Conservation (phyloP, 768 basidiomycete species). For the Boletus bicolor region DNA sequence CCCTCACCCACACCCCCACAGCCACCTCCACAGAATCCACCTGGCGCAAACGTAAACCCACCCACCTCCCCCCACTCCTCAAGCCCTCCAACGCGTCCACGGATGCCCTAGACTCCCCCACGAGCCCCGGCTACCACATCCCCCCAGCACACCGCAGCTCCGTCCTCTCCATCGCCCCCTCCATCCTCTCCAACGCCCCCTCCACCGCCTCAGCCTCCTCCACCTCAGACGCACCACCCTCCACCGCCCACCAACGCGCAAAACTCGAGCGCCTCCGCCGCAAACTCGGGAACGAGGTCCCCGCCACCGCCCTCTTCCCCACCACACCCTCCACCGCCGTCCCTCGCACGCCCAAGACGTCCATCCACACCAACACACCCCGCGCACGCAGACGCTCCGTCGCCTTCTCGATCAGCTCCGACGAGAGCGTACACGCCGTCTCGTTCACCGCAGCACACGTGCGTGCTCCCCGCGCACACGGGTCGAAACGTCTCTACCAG, state of each 20-base stretch:
- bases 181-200: conserved; percentile 16
- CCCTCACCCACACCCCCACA: not conserved
- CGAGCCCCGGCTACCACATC: conserved; percentile 1
- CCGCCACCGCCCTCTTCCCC: conserved; percentile 59
- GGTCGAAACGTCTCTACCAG: conserved; percentile 13
- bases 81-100: conserved; percentile 7
- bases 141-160: conserved; percentile 13
- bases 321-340: conserved; percentile 9
- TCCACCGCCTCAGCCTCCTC: conserved; percentile 25
- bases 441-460: conserved; percentile 18
- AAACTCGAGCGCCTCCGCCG: conserved; percentile 65
- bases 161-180: conserved; percentile 19
- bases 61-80: conserved; percentile 27
- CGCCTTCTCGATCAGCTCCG: conserved; percentile 26
- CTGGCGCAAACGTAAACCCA: conserved; percentile 29
- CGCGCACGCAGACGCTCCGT: conserved; percentile 3
- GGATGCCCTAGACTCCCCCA: conserved; percentile 3
- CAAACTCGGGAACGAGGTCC: conserved; percentile 62
- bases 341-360: conserved; percentile 5
- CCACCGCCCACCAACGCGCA: conserved; percentile 41
- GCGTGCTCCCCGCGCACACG: conserved; percentile 13
- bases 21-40: conserved; percentile 7
- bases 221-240: conserved; percentile 31
- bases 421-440: conserved; percentile 26
- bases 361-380: not conserved